These are phyloP conservation scores for Echites panduratus DNA, from an alignment of 257 asterid genomes.

Conservation along the genomic window DNA sequence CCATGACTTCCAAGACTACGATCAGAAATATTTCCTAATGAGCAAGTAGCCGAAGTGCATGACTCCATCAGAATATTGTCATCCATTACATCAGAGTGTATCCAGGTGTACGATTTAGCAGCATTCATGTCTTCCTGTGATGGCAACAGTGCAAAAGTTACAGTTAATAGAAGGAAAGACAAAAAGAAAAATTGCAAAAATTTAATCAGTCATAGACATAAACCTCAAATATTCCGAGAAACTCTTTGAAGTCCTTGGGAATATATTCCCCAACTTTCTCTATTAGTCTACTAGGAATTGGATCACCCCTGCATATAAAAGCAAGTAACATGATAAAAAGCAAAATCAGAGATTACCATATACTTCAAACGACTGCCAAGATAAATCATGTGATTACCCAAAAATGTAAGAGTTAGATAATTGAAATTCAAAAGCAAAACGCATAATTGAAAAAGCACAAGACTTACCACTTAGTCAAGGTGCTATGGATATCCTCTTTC, in stretches of 20 bases:
- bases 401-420: not conserved
- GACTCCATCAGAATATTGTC: constrained; percentile 81
- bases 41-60: constrained; percentile 29
- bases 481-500: constrained; percentile 49
- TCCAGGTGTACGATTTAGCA: constrained; percentile 61
- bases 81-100: constrained; percentile 94
- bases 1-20: constrained; percentile 27
- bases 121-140: constrained; percentile 40
- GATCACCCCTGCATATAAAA: constrained; percentile 75
- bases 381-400: constrained; percentile 3
- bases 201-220: constrained; percentile 16
- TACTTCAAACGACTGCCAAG: not conserved
- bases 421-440: constrained; percentile 4
- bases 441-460: constrained; percentile 2
- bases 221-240: constrained; percentile 52
- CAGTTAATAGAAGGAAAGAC: constrained; percentile 4
- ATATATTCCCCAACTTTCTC: constrained; percentile 74
- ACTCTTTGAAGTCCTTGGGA: constrained; percentile 52
- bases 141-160: not conserved
- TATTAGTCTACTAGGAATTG: constrained; percentile 67
- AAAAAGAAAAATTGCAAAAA: constrained; percentile 3
- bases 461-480: constrained; percentile 71
- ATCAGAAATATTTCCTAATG: constrained; percentile 27
- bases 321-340: constrained; percentile 7
- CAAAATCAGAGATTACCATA: not conserved